A percentile compares a stretch with the other conserved stretches of the same genome.
Evolutionary conservation across 208 protist genomes (phyloP).

Genomic region (Wallacemonas collosoma): DNA sequence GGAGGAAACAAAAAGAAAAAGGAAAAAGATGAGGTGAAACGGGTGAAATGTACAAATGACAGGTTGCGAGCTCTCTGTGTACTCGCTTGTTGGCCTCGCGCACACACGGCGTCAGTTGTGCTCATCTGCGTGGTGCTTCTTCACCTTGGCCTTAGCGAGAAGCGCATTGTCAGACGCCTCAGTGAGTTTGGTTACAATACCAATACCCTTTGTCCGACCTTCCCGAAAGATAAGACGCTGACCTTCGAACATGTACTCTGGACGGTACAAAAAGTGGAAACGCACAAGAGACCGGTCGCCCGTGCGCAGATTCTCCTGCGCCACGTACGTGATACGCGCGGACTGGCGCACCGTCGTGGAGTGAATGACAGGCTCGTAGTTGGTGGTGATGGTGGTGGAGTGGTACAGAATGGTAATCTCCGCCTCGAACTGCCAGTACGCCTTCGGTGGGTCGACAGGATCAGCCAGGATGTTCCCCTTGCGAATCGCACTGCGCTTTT

Average conservation of each 20-base stretch:
- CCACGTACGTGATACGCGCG: constrained; percentile 85
- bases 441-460: constrained; percentile 46
- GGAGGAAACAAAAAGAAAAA: constrained; percentile 7
- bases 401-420: constrained; percentile 98
- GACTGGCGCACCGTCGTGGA: constrained; percentile 90
- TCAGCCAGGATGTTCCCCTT: constrained; percentile 94
- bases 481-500: constrained; percentile 92
- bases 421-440: constrained; percentile 96
- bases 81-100: not conserved
- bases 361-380: constrained; percentile 98
- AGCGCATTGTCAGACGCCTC: constrained; percentile 43
- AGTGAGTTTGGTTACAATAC: constrained; percentile 80
- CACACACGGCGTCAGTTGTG: constrained; percentile 15
- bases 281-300: constrained; percentile 92
- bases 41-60: not conserved
- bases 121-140: constrained; percentile 28
- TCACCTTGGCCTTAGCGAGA: constrained; percentile 49
- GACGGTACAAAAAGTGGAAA: constrained; percentile 94
- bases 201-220: constrained; percentile 94
- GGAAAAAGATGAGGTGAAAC: not conserved
- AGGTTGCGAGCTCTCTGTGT: too few relatives aligned
- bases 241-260: constrained; percentile 93
- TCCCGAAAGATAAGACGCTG: constrained; percentile 95
- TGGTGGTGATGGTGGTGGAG: constrained; percentile 95
- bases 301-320: constrained; percentile 92